These are phyloP conservation scores for Closterium sp. DNA, from an alignment of 139 green algal species.

Conservation along the genomic window DNA sequence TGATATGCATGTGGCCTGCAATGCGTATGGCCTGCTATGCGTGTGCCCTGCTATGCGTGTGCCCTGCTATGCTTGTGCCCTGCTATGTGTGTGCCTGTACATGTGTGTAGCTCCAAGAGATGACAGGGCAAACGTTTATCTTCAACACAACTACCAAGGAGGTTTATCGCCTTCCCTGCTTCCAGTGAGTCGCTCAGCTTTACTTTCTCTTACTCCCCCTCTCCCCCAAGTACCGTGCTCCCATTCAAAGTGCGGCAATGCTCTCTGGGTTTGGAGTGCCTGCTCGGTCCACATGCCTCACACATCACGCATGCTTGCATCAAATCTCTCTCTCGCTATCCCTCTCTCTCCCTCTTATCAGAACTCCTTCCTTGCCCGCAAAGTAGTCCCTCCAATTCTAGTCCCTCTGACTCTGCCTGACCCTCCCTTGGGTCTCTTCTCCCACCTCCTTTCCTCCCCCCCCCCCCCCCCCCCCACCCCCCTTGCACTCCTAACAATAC, in stretches of 20 bases:
- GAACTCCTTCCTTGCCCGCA: background rate
- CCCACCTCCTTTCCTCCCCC: background rate
- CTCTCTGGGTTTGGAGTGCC: background rate
- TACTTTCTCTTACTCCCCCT: background rate
- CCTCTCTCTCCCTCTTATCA: background rate
- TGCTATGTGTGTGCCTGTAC: background rate
- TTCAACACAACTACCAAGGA: background rate
- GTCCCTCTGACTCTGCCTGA: background rate
- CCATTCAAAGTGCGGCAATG: background rate
- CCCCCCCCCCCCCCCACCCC: no score
- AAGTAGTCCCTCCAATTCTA: no score
- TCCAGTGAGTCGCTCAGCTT: background rate
- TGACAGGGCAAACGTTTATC: background rate
- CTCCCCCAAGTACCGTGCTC: background rate
- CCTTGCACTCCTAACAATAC: background rate
- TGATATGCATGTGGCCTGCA: no score
- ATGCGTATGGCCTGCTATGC: no score
- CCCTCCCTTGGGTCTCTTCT: background rate
- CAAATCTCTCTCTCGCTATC: no score
- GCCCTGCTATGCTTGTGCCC: background rate
- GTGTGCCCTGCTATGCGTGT: background rate
- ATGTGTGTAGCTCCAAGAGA: background rate
- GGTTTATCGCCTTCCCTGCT: background rate
- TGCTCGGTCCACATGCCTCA: background rate
- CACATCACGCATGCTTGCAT: background rate